Base-by-base conservation (phyloP, 2,329 filamentous ascomycete genomes). In the Alternaria sp. region DNA sequence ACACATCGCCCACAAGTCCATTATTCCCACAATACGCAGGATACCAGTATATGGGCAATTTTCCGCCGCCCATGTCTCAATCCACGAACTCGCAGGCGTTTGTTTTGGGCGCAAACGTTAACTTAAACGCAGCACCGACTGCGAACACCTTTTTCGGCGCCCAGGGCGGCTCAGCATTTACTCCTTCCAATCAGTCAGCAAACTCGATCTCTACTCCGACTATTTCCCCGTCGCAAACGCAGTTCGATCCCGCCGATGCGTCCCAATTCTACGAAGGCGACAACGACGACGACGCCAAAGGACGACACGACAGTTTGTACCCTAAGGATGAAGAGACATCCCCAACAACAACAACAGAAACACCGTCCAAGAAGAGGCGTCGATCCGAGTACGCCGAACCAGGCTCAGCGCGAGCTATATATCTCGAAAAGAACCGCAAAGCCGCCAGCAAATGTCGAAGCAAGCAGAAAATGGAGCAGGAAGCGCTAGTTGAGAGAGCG, bases 381-480 rank as follows among this genome's bases (percentile, higher is more conserved):
- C 30, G 5, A 59, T 66, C 19, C 62, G 71, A 69, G 11, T 66
- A 67, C 23, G 69, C 68, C 4, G 74, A 72, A 25, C 69, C 72
- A 1, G 71, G 70, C 7, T 74, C 75, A 8, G 74, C 72, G 30
- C 66, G 76, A 13, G 74, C 71, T 7, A 61, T 73, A n/a, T 77
- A 77, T 68, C 83, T 92, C 0, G 88, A 91, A 76, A 86, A 90
- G 59, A 93, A 93, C 75, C 85, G 90, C 7, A 80, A 90, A 7
- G 91, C 91, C 0, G 91, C 91, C 1, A 90, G 87, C 72, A 92
- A 92, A 72, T 93, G 90, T 72, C 86, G 91, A 5, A 86, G 87
- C 70, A 92, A 91, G 79, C 87, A 88, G 74, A 88, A 87, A 72
- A 81, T 82, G 63, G 83, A 86, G 62, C 84, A 83, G 15, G 81